Percentiles rank a stretch among this genome's conserved stretches.
Evolutionary conservation across 352 stramenopile species (phyloP).

Genomic region (Pythium guiyangense): DNA sequence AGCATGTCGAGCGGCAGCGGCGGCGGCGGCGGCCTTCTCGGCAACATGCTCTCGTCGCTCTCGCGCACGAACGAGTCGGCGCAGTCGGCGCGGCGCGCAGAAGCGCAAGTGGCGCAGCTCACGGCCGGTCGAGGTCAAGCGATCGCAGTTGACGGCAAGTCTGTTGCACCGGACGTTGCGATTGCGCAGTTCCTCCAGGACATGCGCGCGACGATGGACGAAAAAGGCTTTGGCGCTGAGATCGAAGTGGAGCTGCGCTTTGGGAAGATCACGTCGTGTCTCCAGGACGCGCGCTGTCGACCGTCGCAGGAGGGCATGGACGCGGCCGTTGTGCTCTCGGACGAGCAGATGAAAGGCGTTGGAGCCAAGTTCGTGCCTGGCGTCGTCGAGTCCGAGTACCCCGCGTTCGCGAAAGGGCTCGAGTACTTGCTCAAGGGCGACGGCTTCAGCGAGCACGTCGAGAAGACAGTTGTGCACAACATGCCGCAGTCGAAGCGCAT

Average conservation of each 20-base stretch:
- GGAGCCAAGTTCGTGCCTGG: slow-evolving; percentile 80
- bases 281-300: slow-evolving; percentile 69
- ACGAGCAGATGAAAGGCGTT: slow-evolving; percentile 72
- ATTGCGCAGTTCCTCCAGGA: slow-evolving; percentile 80
- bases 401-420: slow-evolving; percentile 55
- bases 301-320: slow-evolving; percentile 67
- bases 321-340: slow-evolving; percentile 64
- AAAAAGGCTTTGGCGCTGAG: slow-evolving; percentile 69
- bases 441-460: slow-evolving; percentile 64
- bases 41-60: slow-evolving; percentile 71
- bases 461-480: slow-evolving; percentile 80
- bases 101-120: slow-evolving; percentile 68
- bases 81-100: slow-evolving; percentile 65
- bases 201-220: slow-evolving; percentile 72
- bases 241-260: slow-evolving; percentile 84
- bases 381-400: slow-evolving; percentile 67
- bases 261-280: slow-evolving; percentile 71
- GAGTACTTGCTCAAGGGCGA: slow-evolving; percentile 68
- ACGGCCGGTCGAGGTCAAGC: slow-evolving; percentile 65
- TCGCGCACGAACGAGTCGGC: slow-evolving; percentile 74
- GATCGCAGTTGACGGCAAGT: slow-evolving; percentile 67
- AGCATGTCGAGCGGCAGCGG: slow-evolving; percentile 27
- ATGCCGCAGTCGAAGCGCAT: slow-evolving; percentile 73
- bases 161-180: slow-evolving; percentile 59
- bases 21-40: slow-evolving; percentile 29